Evolutionary conservation across 768 basidiomycete genomes (phyloP), one percentile per base, ranked within the genome.

Genomic region (Mycena vulgaris): DNA sequence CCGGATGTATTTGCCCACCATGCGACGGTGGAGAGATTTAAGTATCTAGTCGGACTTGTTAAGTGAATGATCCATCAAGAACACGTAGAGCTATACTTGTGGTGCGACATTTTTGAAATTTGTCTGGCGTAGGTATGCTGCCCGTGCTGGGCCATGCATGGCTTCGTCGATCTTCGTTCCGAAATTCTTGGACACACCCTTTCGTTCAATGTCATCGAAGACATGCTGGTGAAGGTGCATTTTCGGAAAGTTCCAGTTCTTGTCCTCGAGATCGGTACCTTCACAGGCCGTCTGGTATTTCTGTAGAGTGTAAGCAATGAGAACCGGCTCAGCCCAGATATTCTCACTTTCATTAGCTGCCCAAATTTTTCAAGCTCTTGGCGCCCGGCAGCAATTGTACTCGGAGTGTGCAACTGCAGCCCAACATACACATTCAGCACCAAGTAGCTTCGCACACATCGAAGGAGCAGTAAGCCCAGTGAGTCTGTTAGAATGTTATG

Each of bases 231-330:
- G 80, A 1, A 74, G 68, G 35, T 86, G 84, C 0, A 67, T 55
- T 67, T 85, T 85, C 0, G 79, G 81, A 49, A 83, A 83, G 35
- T 82, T 65, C 79, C 80, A 82, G 25, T 79, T 69, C 73, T 80
- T 78, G 68, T 74, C 57, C 70, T 73, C 57, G 13, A 47, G 35
- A n/a, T 56, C 63, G 8, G 63, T 56, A 14, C 30, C 42, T 2
- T 23, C 2, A 14, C 63, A 57, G 4, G 52, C 63, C 0, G 7
- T 16, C 16, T 16, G 4, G 45, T 65, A 65, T 35, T 47, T 3
- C 40, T 65, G 58, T 8, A 82, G 39, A 0, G 74, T 17, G 33
- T 48, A 17, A 28, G 9, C 21, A 23, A 9, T 28, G 13, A 5
- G 13, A 30, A 27, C 2, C 21, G 9, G 13, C 14, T 11, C 19